Evolutionary conservation across 495 filamentous ascomycete genomes (phyloP).

Genomic region (Haplographium delicatum): DNA sequence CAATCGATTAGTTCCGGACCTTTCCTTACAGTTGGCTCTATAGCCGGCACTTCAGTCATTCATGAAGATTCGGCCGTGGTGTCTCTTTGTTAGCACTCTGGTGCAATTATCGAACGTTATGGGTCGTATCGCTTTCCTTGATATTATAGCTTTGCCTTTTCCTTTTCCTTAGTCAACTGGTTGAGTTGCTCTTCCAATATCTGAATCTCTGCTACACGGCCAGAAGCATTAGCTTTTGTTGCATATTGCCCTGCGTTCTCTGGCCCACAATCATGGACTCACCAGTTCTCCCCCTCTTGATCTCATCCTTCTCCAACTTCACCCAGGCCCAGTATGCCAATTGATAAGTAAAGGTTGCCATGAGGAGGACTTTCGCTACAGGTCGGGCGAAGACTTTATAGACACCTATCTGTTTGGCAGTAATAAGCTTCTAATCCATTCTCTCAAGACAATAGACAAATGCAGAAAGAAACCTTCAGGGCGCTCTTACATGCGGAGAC

Average conservation of each 20-base stretch:
- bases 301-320: conserved; percentile 75
- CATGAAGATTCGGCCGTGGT: too few relatives aligned
- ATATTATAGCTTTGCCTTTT: too few relatives aligned
- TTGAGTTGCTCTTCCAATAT: conserved; percentile 9
- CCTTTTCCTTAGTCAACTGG: conserved; percentile 15
- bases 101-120: too few relatives aligned
- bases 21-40: too few relatives aligned
- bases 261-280: conserved; percentile 18
- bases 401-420: conserved; percentile 52
- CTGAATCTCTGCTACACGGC: conserved; percentile 7
- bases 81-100: too few relatives aligned
- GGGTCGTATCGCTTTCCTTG: too few relatives aligned
- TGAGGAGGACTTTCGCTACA: conserved; percentile 77
- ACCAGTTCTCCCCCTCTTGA: conserved; percentile 41
- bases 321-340: conserved; percentile 76
- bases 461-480: neutral
- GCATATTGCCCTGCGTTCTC: neutral
- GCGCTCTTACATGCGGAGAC: conserved; percentile 27
- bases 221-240: neutral
- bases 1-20: too few relatives aligned
- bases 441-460: neutral
- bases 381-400: conserved; percentile 77
- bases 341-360: conserved; percentile 87
- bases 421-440: too few relatives aligned
- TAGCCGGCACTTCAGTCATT: too few relatives aligned